phyloP scores from a whole-genome alignment of 352 stramenopile genomes.

The Phytophthora cajani region DNA sequence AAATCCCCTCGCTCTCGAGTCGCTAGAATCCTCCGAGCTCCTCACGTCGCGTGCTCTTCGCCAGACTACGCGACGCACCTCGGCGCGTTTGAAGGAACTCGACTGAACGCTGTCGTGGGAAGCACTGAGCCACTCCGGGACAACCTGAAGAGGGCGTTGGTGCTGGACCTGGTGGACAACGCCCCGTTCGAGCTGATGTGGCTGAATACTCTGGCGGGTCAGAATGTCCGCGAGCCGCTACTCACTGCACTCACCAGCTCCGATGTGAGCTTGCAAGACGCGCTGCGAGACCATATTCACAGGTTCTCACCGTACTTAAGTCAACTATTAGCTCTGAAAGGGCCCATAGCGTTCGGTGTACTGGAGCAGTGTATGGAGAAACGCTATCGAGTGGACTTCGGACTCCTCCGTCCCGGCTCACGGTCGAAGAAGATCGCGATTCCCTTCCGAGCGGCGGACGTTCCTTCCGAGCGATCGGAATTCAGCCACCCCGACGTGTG shows the following conservation, averaged over 20 bases:
- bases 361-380: constrained; percentile 88
- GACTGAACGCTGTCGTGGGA: constrained; percentile 36
- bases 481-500: constrained; percentile 90
- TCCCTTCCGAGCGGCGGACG: constrained; percentile 85
- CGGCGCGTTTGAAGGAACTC: constrained; percentile 54
- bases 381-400: constrained; percentile 84
- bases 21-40: constrained; percentile 41
- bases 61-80: constrained; percentile 45
- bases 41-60: constrained; percentile 43
- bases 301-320: constrained; percentile 33
- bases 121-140: constrained; percentile 20
- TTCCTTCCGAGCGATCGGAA: constrained; percentile 82
- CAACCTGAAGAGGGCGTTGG: constrained; percentile 48
- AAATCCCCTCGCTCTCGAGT: constrained; percentile 19
- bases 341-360: constrained; percentile 76
- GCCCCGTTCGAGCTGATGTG: constrained; percentile 74
- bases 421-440: constrained; percentile 84
- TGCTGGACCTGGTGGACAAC: constrained; percentile 65
- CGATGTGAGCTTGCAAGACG: constrained; percentile 28
- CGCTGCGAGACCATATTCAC: constrained; percentile 14
- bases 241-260: constrained; percentile 44
- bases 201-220: constrained; percentile 42
- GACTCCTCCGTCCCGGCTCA: constrained; percentile 44
- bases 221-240: constrained; percentile 28
- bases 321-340: constrained; percentile 70